A percentile compares a stretch with the other conserved stretches of the same genome.
Evolutionary conservation across 305 asterid genomes (phyloP).

Genomic region (Rubia balearica): DNA sequence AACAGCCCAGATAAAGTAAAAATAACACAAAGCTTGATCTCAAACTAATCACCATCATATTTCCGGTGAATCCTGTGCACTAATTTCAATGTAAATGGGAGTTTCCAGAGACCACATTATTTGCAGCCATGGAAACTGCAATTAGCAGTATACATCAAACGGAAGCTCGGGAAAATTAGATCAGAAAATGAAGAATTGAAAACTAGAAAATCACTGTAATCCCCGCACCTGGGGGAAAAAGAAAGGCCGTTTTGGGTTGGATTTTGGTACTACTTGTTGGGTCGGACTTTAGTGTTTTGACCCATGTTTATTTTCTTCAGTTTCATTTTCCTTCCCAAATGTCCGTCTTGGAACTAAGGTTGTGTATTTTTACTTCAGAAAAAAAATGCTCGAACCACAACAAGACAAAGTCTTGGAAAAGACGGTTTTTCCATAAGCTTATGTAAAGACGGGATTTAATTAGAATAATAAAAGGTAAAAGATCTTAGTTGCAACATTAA

Average conservation of each 20-base stretch:
- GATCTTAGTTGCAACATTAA: too few relatives aligned
- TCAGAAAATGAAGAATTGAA: neutral
- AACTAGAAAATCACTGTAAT: neutral
- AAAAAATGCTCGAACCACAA: too few relatives aligned
- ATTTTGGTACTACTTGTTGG: neutral
- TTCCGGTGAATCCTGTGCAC: neutral
- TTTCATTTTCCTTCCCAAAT: too few relatives aligned
- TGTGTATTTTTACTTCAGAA: too few relatives aligned
- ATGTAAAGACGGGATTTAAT: too few relatives aligned
- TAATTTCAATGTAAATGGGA: neutral
- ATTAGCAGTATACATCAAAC: neutral
- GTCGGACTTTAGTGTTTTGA: too few relatives aligned
- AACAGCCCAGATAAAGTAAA: constrained; percentile 26
- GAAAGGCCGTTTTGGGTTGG: neutral
- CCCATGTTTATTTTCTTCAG: too few relatives aligned
- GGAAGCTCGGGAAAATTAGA: constrained; percentile 1
- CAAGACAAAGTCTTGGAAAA: too few relatives aligned
- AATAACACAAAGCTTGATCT: constrained; percentile 24
- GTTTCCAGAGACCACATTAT: neutral
- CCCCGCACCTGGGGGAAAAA: neutral
- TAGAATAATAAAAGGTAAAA: too few relatives aligned
- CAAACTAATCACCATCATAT: constrained; percentile 4
- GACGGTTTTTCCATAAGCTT: too few relatives aligned
- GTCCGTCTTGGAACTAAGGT: too few relatives aligned
- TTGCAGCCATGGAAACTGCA: constrained; percentile 1